Percentiles rank a stretch among this genome's conserved stretches.
phyloP scores from a whole-genome alignment of 495 filamentous ascomycete species.

The Saxophila tyrrhenica region DNA sequence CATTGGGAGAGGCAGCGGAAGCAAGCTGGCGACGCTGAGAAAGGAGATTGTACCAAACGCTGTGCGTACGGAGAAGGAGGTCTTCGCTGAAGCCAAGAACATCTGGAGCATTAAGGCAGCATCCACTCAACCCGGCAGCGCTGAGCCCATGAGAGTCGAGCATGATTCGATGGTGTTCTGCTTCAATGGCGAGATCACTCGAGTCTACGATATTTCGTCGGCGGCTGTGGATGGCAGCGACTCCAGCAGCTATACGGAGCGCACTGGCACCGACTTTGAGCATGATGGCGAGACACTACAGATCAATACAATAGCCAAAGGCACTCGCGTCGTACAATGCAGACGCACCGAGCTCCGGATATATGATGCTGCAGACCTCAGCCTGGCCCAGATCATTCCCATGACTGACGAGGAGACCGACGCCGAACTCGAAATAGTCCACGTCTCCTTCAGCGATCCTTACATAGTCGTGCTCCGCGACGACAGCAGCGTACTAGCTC shows the following conservation, averaged over 20 bases:
- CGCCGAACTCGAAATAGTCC: slow-evolving; percentile 57
- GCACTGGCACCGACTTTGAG: slow-evolving; percentile 73
- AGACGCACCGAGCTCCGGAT: slow-evolving; percentile 70
- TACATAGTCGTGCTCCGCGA: slow-evolving; percentile 78
- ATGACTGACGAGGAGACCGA: slow-evolving; percentile 80
- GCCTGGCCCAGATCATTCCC: slow-evolving; percentile 77
- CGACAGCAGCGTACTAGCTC: slow-evolving; percentile 63
- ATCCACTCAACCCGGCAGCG: not conserved
- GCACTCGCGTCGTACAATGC: slow-evolving; percentile 71
- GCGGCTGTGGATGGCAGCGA: slow-evolving; percentile 41
- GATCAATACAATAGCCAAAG: slow-evolving; percentile 61
- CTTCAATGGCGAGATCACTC: slow-evolving; percentile 40
- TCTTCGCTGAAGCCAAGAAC: slow-evolving; percentile 34
- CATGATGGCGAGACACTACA: slow-evolving; percentile 75
- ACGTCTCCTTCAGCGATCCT: slow-evolving; percentile 76
- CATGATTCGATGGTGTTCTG: slow-evolving; percentile 62
- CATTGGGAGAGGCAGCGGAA: slow-evolving; percentile 55
- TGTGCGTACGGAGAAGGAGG: slow-evolving; percentile 43
- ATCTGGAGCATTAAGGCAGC: slow-evolving; percentile 9
- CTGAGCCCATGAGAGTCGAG: slow-evolving; percentile 33
- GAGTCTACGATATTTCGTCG: slow-evolving; percentile 3
- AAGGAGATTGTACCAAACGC: slow-evolving; percentile 58
- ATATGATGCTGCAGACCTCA: slow-evolving; percentile 61
- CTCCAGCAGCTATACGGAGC: slow-evolving; percentile 43
- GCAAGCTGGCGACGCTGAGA: slow-evolving; percentile 63